Evolutionary conservation across 768 basidiomycete genomes (phyloP).

Genomic region (Hydnum rufescens): DNA sequence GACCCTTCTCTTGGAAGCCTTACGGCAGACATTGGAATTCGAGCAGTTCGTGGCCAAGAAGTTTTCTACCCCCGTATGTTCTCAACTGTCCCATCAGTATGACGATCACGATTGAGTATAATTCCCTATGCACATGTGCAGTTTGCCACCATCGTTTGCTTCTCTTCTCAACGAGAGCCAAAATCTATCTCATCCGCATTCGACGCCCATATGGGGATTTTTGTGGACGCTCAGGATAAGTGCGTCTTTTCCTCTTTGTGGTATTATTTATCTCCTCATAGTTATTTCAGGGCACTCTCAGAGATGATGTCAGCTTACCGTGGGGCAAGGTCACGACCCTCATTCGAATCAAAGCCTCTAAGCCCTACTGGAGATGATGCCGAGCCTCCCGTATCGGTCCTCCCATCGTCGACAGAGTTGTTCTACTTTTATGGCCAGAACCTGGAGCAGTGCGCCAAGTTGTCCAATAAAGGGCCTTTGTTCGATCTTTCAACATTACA

Average conservation of each 20-base stretch:
- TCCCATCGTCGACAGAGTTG: conserved; percentile 86
- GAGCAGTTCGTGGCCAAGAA: conserved; percentile 65
- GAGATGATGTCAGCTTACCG: conserved; percentile 84
- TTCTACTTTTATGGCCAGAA: conserved; percentile 97
- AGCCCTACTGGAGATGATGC: conserved; percentile 24
- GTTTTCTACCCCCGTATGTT: conserved; percentile 51
- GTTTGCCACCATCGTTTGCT: background rate
- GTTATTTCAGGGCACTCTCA: conserved; percentile 42
- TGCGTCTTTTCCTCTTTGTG: conserved; percentile 17
- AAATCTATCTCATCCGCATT: conserved; percentile 76
- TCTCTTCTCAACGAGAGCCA: conserved; percentile 6
- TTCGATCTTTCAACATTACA: conserved; percentile 65
- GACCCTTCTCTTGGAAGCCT: conserved; percentile 59
- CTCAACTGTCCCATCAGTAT: background rate
- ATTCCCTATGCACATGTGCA: background rate
- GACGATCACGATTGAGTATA: background rate
- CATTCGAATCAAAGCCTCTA: conserved; percentile 39
- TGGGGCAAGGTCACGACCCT: conserved; percentile 37
- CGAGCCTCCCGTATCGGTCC: conserved; percentile 36
- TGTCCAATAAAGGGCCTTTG: conserved; percentile 68
- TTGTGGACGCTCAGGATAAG: conserved; percentile 95
- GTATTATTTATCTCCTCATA: background rate
- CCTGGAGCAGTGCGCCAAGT: conserved; percentile 80
- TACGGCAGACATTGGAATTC: conserved; percentile 78
- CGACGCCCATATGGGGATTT: conserved; percentile 80